Percentiles rank a stretch among this genome's conserved stretches.
These are phyloP conservation scores for Dactylonectria estremocensis DNA, from an alignment of 2,329 filamentous ascomycete species.

Conservation along the genomic window DNA sequence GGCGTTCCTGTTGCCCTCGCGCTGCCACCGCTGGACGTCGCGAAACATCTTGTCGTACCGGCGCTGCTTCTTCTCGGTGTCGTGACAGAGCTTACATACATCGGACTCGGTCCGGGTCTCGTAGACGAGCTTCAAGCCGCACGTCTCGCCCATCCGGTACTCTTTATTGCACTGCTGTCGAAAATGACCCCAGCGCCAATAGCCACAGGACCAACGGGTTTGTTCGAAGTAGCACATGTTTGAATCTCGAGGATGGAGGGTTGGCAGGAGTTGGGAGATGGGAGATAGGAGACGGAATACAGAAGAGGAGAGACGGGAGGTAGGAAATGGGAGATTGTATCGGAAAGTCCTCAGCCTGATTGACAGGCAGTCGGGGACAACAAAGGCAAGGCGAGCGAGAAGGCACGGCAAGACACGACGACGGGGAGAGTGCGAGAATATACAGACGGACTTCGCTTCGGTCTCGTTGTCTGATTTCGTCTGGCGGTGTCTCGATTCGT, in stretches of 20 bases:
- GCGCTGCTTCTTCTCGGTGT: constrained; percentile 88
- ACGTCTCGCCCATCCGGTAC: constrained; percentile 96
- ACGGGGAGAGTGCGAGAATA: constrained; percentile 1
- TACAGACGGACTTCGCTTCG: not conserved
- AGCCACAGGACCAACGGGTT: constrained; percentile 86
- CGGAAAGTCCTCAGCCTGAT: not conserved
- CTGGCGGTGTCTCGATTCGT: not conserved
- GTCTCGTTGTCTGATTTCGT: not conserved
- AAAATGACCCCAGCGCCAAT: constrained; percentile 96
- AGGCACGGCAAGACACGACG: not conserved
- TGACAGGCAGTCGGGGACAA: not conserved
- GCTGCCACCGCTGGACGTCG: constrained; percentile 83
- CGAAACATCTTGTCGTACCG: constrained; percentile 81
- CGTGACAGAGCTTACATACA: constrained; percentile 88
- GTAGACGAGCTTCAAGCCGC: constrained; percentile 92
- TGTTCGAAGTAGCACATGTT: constrained; percentile 97
- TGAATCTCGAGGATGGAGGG: constrained; percentile 29
- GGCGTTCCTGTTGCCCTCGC: constrained; percentile 80
- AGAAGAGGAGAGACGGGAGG: not conserved
- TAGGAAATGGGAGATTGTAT: not conserved
- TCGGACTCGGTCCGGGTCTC: constrained; percentile 74
- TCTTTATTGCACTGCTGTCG: constrained; percentile 94
- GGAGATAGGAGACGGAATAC: not conserved
- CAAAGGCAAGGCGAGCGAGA: constrained; percentile 1
- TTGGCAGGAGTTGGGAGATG: not conserved